A percentile compares a stretch with the other conserved stretches of the same genome.
These are phyloP conservation scores for Sideroxylon spinosum DNA, from an alignment of 179 eudicot species.

Conservation along the genomic window DNA sequence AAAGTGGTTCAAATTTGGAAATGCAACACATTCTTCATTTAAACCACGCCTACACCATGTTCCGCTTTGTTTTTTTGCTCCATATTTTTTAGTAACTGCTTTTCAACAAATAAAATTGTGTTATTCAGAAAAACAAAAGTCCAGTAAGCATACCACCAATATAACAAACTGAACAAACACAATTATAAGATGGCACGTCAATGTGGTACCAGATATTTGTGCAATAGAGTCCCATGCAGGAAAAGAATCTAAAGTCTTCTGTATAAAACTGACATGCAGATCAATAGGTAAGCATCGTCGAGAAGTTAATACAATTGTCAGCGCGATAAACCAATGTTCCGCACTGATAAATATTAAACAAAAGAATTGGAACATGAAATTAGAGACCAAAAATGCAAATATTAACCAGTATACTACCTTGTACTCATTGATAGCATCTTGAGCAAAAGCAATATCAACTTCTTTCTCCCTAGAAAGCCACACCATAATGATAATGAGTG, in stretches of 20 bases:
- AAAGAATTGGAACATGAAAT: constrained; percentile 2
- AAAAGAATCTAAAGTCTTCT: background rate
- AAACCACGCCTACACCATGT: background rate
- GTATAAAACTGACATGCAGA: background rate
- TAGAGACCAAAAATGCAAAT: constrained; percentile 10
- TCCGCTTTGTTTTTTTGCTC: background rate
- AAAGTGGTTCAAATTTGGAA: background rate
- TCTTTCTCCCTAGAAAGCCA: constrained; percentile 77
- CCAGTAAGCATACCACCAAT: background rate
- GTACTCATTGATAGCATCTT: constrained; percentile 76
- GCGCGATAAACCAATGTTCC: background rate
- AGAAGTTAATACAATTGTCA: background rate
- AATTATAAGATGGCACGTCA: background rate
- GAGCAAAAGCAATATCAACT: constrained; percentile 73
- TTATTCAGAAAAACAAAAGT: background rate
- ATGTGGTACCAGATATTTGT: background rate
- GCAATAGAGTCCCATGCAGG: background rate
- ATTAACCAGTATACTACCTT: constrained; percentile 42
- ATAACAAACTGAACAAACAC: background rate
- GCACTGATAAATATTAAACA: background rate
- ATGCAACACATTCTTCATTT: background rate
- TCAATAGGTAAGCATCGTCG: background rate
- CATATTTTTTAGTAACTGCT: background rate
- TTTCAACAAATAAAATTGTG: background rate
- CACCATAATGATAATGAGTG: background rate